phyloP scores from a whole-genome alignment of 306 rosid species.

The peach (Prunus persica) region DNA sequence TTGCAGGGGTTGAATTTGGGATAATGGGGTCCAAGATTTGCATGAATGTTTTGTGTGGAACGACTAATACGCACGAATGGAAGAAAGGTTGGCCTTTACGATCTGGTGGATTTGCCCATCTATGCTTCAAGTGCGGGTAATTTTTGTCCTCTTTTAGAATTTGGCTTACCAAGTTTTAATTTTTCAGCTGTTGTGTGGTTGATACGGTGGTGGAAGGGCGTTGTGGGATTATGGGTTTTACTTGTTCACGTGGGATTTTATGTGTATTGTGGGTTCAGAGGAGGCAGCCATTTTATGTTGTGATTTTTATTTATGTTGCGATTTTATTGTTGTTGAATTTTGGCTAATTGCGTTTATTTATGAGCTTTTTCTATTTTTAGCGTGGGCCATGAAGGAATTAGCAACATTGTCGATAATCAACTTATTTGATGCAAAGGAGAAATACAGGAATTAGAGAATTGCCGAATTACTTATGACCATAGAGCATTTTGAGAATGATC shows the following conservation, averaged over 20 bases:
- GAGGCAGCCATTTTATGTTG: constrained; percentile 5
- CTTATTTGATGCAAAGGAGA: neutral
- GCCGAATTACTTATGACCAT: neutral
- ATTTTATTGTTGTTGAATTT: constrained; percentile 15
- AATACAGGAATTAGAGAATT: neutral
- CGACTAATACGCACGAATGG: constrained; percentile 51
- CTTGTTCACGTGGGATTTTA: neutral
- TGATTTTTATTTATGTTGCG: constrained; percentile 1
- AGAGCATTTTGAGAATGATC: neutral
- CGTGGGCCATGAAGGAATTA: constrained; percentile 1
- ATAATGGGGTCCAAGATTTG: constrained; percentile 73
- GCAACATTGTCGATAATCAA: constrained; percentile 20
- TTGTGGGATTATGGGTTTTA: constrained; percentile 28
- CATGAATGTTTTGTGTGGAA: constrained; percentile 53
- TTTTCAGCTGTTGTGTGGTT: constrained; percentile 20
- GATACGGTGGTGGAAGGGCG: constrained; percentile 23
- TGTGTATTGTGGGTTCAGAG: constrained; percentile 7
- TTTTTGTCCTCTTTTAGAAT: neutral
- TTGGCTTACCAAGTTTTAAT: constrained; percentile 18
- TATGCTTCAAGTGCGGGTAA: constrained; percentile 91
- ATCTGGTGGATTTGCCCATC: constrained; percentile 91
- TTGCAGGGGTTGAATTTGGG: constrained; percentile 39
- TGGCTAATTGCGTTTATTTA: constrained; percentile 21
- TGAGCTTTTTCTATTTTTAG: constrained; percentile 10
- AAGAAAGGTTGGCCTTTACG: constrained; percentile 85